Conservation (phyloP, 148 eudicot species). For the Linanthus parryae region DNA sequence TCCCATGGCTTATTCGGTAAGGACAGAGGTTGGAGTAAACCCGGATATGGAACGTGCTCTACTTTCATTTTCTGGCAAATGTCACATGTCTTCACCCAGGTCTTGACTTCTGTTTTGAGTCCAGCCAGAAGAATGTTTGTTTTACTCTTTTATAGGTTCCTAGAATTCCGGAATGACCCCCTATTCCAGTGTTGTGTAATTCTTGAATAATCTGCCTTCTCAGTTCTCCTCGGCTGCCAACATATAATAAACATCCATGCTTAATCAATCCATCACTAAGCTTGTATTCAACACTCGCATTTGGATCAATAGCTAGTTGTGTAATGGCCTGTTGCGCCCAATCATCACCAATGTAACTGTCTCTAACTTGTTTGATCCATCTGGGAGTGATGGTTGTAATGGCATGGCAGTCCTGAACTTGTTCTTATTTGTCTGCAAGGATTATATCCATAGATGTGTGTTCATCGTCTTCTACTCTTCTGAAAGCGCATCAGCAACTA, state of each 20-base stretch:
- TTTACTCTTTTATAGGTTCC: not conserved
- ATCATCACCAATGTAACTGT: not conserved
- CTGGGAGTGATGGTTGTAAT: not conserved
- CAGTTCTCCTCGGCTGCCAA: not conserved
- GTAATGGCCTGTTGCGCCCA: not conserved
- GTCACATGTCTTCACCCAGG: not conserved
- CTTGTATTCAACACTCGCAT: not conserved
- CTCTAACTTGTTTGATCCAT: too few relatives aligned
- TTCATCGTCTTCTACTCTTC: not conserved
- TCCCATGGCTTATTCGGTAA: not conserved
- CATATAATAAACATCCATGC: not conserved
- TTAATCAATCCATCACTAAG: not conserved
- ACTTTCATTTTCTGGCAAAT: not conserved
- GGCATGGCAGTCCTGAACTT: not conserved
- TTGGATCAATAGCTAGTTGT: too few relatives aligned
- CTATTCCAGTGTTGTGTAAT: not conserved
- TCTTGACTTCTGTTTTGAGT: not conserved
- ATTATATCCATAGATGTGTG: not conserved
- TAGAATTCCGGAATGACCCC: not conserved
- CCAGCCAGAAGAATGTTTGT: not conserved
- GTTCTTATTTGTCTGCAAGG: not conserved
- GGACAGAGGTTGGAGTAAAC: not conserved
- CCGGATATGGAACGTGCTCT: not conserved
- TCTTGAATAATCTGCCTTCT: not conserved
- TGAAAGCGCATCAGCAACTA: not conserved